Evolutionary conservation across 345 rosid genomes (phyloP), one percentile per base, ranked within the genome.

Genomic region (Pistacia vera): DNA sequence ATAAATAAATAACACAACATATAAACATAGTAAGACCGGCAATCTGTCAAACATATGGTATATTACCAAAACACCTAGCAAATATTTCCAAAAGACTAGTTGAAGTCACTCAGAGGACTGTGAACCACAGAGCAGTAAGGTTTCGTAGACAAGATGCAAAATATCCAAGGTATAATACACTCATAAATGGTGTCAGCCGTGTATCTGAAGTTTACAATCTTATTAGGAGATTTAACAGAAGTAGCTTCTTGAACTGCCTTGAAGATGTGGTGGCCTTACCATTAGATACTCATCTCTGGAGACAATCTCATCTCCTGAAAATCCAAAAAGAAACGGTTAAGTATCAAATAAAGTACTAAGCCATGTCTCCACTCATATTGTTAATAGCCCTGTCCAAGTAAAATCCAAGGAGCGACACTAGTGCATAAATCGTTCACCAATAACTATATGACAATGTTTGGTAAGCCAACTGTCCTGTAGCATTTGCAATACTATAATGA

Each of bases 271-370:
- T 81, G 63, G 54, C 64, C 48, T 48, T 38, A 59, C 70, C 52
- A 60, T 79, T 83, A 52, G 12, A 68, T 28, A 72, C 74, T 61
- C 89, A 79, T 83, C 81, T 71, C 66, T 71, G 63, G 63, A 55
- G 4, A 55, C 58, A 77, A 77, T 78, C 79, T 93, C 97, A 62
- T 91, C 90, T 75, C 97, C 99, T 95, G 74, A 14, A 46, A 71
- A 25, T 46, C 62, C 75, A 55, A 68, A 55, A 68, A 48, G n/a
- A 14, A 51, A 38, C 41, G 4, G 41, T 38, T 38, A 5, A 38
- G 16, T 12, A 62, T 62, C 41, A 30, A 62, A 62, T 8, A 62
- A 16, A 11, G 38, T 30, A 28, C 9, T 25, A 30, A 60, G 35
- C 63, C 2, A 25, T 10, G 65, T 62, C 41, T 28, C 30, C 10